These are phyloP conservation scores for Phytomonas sp. DNA, from an alignment of 208 protist species.

Conservation along the genomic window DNA sequence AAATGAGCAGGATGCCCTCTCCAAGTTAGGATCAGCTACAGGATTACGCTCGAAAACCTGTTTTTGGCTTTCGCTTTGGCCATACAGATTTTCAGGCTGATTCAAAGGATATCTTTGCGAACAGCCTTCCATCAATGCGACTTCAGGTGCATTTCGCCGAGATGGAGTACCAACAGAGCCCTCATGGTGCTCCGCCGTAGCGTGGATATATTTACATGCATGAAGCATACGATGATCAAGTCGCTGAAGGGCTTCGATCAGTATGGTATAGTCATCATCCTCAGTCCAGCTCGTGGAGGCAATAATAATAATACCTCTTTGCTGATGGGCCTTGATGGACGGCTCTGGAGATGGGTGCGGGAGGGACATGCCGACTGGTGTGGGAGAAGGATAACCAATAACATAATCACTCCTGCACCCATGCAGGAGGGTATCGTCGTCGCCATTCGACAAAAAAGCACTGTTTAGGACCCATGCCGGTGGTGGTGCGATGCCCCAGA, in stretches of 20 bases:
- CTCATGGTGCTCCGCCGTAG: background rate
- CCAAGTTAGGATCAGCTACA: background rate
- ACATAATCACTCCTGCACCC: background rate
- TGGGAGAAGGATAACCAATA: background rate
- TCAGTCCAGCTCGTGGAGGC: conserved; percentile 93
- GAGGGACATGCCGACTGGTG: background rate
- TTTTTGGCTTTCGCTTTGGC: background rate
- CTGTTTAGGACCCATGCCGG: conserved; percentile 50
- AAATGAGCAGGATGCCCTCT: background rate
- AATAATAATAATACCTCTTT: conserved; percentile 75
- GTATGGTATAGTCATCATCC: conserved; percentile 94
- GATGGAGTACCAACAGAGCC: background rate
- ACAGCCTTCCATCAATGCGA: background rate
- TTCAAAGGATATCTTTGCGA: background rate
- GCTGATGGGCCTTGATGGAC: background rate
- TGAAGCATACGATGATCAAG: conserved; percentile 69
- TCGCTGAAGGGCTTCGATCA: conserved; percentile 82
- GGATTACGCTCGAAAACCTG: background rate
- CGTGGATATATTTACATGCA: conserved; percentile 9
- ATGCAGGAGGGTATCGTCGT: background rate
- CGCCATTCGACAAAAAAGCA: conserved; percentile 6
- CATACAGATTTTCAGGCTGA: background rate
- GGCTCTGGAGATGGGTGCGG: background rate
- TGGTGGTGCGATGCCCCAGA: conserved; percentile 52
- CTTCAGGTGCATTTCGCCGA: background rate